phyloP scores from a whole-genome alignment of 768 basidiomycete species.

The Naganishia vaughanmartiniae region DNA sequence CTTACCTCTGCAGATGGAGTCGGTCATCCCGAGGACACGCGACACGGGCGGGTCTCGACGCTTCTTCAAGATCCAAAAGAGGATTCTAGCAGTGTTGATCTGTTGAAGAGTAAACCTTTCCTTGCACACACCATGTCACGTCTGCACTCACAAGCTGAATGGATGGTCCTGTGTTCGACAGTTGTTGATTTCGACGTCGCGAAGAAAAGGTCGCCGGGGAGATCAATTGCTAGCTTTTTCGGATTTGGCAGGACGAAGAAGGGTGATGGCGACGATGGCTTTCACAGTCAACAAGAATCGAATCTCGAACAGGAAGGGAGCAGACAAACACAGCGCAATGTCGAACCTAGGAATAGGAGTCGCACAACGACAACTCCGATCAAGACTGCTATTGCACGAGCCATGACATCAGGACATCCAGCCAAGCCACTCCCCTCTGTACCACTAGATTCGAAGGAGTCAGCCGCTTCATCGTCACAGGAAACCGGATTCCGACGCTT shows the following conservation, averaged over 20 bases:
- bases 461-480: not conserved
- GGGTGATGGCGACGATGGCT: not conserved
- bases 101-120: not conserved
- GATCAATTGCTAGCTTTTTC: constrained; percentile 1
- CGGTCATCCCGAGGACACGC: not conserved
- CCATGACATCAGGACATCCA: not conserved
- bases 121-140: not conserved
- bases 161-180: not conserved
- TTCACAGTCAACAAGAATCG: not conserved
- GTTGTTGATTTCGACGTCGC: not conserved
- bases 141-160: not conserved
- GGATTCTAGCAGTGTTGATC: not conserved
- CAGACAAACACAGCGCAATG: not conserved
- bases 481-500: not conserved
- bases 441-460: not conserved
- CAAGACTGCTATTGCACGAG: not conserved
- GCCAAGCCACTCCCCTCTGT: not conserved
- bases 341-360: not conserved
- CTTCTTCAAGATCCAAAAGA: not conserved
- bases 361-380: not conserved
- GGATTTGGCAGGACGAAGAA: constrained; percentile 3
- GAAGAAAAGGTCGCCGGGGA: not conserved
- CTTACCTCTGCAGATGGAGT: not conserved
- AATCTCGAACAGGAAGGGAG: too few species aligned
- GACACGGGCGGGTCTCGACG: not conserved